Evolutionary conservation across 768 basidiomycete species (phyloP).

Genomic region (Boletus rubropictus): DNA sequence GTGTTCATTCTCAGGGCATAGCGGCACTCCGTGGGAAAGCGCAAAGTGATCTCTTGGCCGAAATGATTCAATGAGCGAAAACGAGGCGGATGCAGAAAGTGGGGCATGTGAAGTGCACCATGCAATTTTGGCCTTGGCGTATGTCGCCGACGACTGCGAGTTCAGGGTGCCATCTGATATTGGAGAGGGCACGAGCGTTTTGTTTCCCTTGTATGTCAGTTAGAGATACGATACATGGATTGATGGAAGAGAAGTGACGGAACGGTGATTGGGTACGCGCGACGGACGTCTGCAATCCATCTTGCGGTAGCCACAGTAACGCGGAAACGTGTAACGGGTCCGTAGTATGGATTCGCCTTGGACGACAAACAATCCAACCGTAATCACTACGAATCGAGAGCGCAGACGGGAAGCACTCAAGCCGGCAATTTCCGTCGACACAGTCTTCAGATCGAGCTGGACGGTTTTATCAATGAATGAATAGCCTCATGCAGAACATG

Average conservation of each 20-base stretch:
- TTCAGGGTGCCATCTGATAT: neutral
- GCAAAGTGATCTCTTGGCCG: neutral
- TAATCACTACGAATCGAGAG: constrained; percentile 13
- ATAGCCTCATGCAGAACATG: constrained; percentile 14
- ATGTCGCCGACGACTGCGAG: neutral
- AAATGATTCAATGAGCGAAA: neutral
- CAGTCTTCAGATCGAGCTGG: constrained; percentile 10
- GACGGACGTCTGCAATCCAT: neutral
- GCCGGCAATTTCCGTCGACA: constrained; percentile 16
- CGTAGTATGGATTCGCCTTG: neutral
- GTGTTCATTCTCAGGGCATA: constrained; percentile 58
- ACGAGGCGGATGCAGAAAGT: neutral
- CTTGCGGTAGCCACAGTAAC: neutral
- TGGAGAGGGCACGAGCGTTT: neutral
- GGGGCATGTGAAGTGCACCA: neutral
- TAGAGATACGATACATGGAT: neutral
- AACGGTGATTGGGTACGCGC: neutral
- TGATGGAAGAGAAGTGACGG: neutral
- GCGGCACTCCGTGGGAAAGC: neutral
- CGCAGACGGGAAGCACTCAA: neutral
- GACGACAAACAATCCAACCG: neutral
- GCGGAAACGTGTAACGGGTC: neutral
- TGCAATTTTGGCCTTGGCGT: neutral
- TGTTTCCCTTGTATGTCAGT: neutral
- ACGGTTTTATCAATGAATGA: constrained; percentile 10